Evolutionary conservation across 345 rosid genomes (phyloP), one percentile per base, ranked within the genome.

Genomic region (Raphanus sativus): DNA sequence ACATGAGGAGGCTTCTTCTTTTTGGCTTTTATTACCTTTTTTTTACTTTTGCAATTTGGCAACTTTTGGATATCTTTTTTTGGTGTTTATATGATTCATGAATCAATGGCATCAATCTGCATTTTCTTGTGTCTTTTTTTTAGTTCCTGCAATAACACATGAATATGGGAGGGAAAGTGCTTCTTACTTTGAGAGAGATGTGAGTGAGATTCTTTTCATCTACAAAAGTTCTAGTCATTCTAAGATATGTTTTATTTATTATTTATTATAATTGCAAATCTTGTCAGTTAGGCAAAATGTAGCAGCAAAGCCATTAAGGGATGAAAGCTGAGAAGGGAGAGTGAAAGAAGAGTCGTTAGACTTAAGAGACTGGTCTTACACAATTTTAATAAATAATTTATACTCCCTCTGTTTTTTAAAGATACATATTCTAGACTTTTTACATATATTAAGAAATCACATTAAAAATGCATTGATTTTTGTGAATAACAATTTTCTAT

Each of bases 81-180:
- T 70, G 65, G 65, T 69, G 55, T 36, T 48, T n/a, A 71, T 40
- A 61, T 40, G 71, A 70, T 55, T 70, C 64, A 34, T 62, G 70
- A 62, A 28, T 54, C 75, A 48, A n/a, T 1, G 16, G 55, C 55
- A 76, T 68, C 74, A 61, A 24, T 21, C 11, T 70, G 26, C 59
- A 48, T 33, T 34, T 2, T 11, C 60, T 63, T 48, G 33, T 21
- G 6, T 15, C 54, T 76, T 67, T 4, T 30, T 55, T 62, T 54
- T 62, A 67, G 75, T 26, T 69, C 12, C 8, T 48, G 24, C 12
- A 9, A 10, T 10, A 61, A 50, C 63, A 68, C 38, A n/a, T 66
- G 66, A 5, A 21, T 21, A 32, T 68, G 74, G 52, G 26, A 68
- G 60, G 29, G 21, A 65, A 66, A 38, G 33, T 38, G 25, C 2